Evolutionary conservation across 768 basidiomycete species (phyloP).

Genomic region (Suillus occidentalis): DNA sequence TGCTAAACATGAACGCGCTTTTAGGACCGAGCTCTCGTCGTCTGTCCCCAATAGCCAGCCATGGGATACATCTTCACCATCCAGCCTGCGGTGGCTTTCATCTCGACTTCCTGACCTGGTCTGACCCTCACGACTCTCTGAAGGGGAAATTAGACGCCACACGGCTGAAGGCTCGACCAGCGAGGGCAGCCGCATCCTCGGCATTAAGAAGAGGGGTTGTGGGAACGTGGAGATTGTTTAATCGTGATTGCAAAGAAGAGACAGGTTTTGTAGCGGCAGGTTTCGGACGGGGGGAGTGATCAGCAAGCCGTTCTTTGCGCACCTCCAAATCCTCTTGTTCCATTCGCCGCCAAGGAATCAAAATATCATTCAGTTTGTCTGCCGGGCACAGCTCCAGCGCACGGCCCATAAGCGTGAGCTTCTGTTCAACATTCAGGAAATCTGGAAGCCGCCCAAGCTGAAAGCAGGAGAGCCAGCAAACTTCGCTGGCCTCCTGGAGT

Average conservation of each 20-base stretch:
- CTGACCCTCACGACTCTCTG: slow-evolving; percentile 25
- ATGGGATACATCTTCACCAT: slow-evolving; percentile 61
- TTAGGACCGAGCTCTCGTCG: slow-evolving; percentile 32
- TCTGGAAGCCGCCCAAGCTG: slow-evolving; percentile 83
- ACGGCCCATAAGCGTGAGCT: slow-evolving; percentile 70
- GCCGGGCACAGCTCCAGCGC: slow-evolving; percentile 86
- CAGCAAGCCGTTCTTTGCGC: slow-evolving; percentile 45
- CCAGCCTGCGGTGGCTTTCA: slow-evolving; percentile 41
- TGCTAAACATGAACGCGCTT: too few relatives aligned
- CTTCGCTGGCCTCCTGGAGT: slow-evolving; percentile 70
- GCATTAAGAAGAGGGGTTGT: slow-evolving; percentile 67
- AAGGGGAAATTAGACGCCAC: slow-evolving; percentile 79
- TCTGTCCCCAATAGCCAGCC: slow-evolving; percentile 96
- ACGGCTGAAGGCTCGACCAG: slow-evolving; percentile 73
- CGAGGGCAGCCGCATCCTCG: slow-evolving; percentile 78
- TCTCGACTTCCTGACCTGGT: slow-evolving; percentile 37
- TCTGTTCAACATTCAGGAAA: slow-evolving; percentile 65
- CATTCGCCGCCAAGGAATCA: slow-evolving; percentile 72
- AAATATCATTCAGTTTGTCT: slow-evolving; percentile 73
- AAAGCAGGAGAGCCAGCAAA: slow-evolving; percentile 90
- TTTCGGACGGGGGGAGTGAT: slow-evolving; percentile 18
- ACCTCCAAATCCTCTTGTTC: slow-evolving; percentile 63
- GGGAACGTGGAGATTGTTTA: slow-evolving; percentile 69
- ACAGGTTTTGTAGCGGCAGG: slow-evolving; percentile 36
- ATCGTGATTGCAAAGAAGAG: slow-evolving; percentile 57